phyloP scores from a whole-genome alignment of 495 filamentous ascomycete genomes.

The Neurospora sublineolata region DNA sequence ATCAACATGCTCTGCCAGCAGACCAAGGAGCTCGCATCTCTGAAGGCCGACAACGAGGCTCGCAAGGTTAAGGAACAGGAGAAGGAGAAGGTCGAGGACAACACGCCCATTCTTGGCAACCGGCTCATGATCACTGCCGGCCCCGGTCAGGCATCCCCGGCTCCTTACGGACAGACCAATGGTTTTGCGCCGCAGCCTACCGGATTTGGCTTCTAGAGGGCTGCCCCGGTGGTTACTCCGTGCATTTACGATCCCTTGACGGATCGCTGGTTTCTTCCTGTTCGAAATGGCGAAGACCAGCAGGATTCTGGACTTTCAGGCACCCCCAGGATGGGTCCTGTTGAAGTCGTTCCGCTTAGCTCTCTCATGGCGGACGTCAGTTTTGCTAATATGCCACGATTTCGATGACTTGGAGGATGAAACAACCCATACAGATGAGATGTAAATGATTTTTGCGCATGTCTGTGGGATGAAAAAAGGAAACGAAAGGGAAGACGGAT shows the following conservation, averaged over 20 bases:
- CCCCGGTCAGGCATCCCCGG: slow-evolving; percentile 46
- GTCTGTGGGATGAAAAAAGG: not conserved
- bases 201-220: slow-evolving; percentile 44
- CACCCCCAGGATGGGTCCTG: not conserved
- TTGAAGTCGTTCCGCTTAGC: not conserved
- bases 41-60: slow-evolving; percentile 96
- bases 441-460: not conserved
- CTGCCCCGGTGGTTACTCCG: slow-evolving; percentile 12
- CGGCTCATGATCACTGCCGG: slow-evolving; percentile 99
- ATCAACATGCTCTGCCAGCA: slow-evolving; percentile 94
- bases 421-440: not conserved
- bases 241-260: slow-evolving; percentile 14
- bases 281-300: not conserved
- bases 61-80: slow-evolving; percentile 81
- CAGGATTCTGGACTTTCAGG: not conserved
- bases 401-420: not conserved
- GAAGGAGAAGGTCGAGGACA: slow-evolving; percentile 81
- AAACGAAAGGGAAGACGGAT: not conserved
- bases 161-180: slow-evolving; percentile 61
- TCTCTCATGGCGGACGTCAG: not conserved
- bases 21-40: slow-evolving; percentile 65
- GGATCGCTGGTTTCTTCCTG: slow-evolving; percentile 13
- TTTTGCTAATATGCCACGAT: not conserved
- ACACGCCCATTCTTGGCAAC: slow-evolving; percentile 81
- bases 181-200: slow-evolving; percentile 74